Percentiles rank a stretch among this genome's conserved stretches.
Conservation (phyloP, 495 filamentous ascomycete genomes). For the Lichenothelia convexa region DNA sequence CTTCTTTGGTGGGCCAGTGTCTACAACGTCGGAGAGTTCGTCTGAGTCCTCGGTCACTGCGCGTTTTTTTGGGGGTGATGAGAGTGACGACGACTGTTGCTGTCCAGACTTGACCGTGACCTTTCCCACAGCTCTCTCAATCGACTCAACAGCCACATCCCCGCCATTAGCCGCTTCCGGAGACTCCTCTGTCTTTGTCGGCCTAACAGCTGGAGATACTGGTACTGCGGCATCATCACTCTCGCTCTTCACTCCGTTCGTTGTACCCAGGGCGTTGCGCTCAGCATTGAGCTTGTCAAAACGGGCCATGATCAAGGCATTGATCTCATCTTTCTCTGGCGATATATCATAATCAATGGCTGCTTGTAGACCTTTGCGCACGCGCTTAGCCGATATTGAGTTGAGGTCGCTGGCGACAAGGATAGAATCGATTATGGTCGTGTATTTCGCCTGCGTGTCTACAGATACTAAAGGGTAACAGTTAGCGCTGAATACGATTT, state of each 20-base stretch:
- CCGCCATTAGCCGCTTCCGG: too few relatives aligned
- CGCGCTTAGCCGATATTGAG: slow-evolving; percentile 82
- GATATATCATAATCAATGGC: slow-evolving; percentile 65
- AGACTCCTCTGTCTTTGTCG: too few relatives aligned
- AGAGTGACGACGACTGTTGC: not conserved
- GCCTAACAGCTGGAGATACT: too few relatives aligned
- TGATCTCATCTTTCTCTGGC: slow-evolving; percentile 70
- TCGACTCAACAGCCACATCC: too few relatives aligned
- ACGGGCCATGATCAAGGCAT: slow-evolving; percentile 66
- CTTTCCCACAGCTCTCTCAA: too few relatives aligned
- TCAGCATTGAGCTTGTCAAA: slow-evolving; percentile 63
- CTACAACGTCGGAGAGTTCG: slow-evolving; percentile 13
- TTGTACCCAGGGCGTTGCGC: slow-evolving; percentile 22
- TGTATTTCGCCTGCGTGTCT: slow-evolving; percentile 49
- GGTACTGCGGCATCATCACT: too few relatives aligned
- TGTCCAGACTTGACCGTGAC: too few relatives aligned
- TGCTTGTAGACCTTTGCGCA: slow-evolving; percentile 69
- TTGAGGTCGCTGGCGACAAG: slow-evolving; percentile 63
- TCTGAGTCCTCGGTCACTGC: slow-evolving; percentile 14
- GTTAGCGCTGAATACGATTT: too few relatives aligned
- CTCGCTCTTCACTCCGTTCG: slow-evolving; percentile 32
- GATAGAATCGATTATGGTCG: slow-evolving; percentile 80
- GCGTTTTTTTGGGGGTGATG: slow-evolving; percentile 14
- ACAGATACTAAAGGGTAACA: slow-evolving; percentile 35
- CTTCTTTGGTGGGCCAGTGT: slow-evolving; percentile 27